These are phyloP conservation scores for Backusella australiensis DNA, from an alignment of 192 early-diverging fungal species.

Conservation along the genomic window DNA sequence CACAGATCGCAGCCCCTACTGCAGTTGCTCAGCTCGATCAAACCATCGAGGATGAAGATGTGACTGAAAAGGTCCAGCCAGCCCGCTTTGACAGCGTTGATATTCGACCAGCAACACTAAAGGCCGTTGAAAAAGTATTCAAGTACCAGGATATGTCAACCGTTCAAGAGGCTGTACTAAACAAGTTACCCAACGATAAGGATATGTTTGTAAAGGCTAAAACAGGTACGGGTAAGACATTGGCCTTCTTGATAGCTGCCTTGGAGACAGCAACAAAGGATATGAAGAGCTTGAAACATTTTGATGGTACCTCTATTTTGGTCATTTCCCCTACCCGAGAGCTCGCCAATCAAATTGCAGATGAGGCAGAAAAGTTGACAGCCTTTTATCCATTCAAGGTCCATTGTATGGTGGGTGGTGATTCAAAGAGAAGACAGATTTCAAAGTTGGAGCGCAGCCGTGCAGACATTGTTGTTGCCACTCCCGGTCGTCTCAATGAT, in stretches of 20 bases:
- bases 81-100: slow-evolving; percentile 48
- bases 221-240: slow-evolving; percentile 97
- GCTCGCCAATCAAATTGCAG: slow-evolving; percentile 81
- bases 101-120: slow-evolving; percentile 49
- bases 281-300: slow-evolving; percentile 36
- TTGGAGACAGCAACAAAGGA: slow-evolving; percentile 65
- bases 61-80: background rate
- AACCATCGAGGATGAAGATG: background rate
- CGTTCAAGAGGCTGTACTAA: slow-evolving; percentile 84
- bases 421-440: slow-evolving; percentile 56
- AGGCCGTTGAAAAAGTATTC: slow-evolving; percentile 63
- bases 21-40: background rate
- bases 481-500: slow-evolving; percentile 90
- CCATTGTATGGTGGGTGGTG: slow-evolving; percentile 79
- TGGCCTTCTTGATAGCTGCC: slow-evolving; percentile 92
- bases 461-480: slow-evolving; percentile 90
- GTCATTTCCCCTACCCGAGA: slow-evolving; percentile 92
- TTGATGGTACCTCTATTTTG: slow-evolving; percentile 60
- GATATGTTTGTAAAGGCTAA: slow-evolving; percentile 96
- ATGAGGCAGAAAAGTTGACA: slow-evolving; percentile 68
- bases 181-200: slow-evolving; percentile 58
- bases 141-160: slow-evolving; percentile 75
- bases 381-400: slow-evolving; percentile 59
- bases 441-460: slow-evolving; percentile 43
- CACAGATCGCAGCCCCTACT: background rate